These are phyloP conservation scores for Xylaria digitata DNA, from an alignment of 2,329 filamentous ascomycete genomes.

Conservation along the genomic window DNA sequence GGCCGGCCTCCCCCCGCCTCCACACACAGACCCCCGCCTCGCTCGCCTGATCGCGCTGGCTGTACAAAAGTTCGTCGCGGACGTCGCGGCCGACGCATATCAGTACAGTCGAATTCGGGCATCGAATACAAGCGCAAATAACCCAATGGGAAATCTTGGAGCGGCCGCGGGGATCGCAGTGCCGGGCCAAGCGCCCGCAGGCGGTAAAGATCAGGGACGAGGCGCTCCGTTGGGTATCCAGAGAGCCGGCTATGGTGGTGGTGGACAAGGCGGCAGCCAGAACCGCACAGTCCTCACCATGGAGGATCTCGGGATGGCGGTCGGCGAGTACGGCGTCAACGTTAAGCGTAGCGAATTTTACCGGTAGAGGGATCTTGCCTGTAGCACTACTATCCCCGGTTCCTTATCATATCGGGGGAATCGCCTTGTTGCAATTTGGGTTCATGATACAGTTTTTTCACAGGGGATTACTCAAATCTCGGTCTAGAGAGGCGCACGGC, in stretches of 20 bases:
- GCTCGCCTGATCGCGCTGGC: slow-evolving; percentile 93
- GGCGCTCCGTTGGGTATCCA: slow-evolving; percentile 76
- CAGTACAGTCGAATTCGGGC: slow-evolving; percentile 96
- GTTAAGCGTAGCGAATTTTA: slow-evolving; percentile 99
- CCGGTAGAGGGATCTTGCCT: slow-evolving; percentile 39
- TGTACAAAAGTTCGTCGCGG: slow-evolving; percentile 99
- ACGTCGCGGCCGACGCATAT: slow-evolving; percentile 96
- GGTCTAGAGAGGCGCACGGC: slow-evolving; percentile 35
- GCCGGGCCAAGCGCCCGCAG: slow-evolving; percentile 68
- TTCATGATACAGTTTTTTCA: slow-evolving; percentile 18
- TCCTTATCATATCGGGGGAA: background rate
- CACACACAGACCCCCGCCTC: slow-evolving; percentile 88
- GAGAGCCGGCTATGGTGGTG: slow-evolving; percentile 84
- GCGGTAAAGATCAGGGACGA: slow-evolving; percentile 67
- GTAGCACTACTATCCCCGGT: background rate
- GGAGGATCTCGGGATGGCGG: slow-evolving; percentile 98
- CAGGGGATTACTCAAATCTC: background rate
- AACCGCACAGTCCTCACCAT: slow-evolving; percentile 96
- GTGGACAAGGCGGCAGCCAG: slow-evolving; percentile 87
- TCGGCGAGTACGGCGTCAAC: slow-evolving; percentile 97
- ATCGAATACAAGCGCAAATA: slow-evolving; percentile 88
- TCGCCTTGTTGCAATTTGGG: background rate
- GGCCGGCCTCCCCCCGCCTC: slow-evolving; percentile 91
- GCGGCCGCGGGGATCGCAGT: slow-evolving; percentile 77
- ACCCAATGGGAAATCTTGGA: slow-evolving; percentile 88